Evolutionary conservation across 2,329 filamentous ascomycete species (phyloP), one percentile per base, ranked within the genome.

Genomic region (Monilinia laxa): DNA sequence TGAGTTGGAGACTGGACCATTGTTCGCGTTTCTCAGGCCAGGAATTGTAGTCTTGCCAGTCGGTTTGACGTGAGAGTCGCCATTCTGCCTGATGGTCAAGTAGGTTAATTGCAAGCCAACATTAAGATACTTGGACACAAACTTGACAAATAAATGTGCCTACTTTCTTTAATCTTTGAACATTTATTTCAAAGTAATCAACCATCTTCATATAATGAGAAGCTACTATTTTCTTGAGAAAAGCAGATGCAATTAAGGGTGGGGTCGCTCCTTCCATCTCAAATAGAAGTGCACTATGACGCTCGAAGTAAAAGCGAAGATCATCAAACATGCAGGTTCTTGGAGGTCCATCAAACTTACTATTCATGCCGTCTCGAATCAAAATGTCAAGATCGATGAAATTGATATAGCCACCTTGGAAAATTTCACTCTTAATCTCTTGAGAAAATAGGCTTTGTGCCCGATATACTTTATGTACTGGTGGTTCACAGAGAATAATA

Each of bases 271-370:
- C 38, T 42, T 31, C 28, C 49, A 45, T 55, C 20, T 56, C 52
- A 16, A 57, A 56, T n/a, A 64, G 40, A 35, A 56, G 47, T 14
- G 7, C n/a, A 31, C 58, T 28, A 52, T 67, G 56, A 52, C 40
- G 38, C 47, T 67, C 62, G n/a, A 67, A 67, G 28, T 67, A 69
- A 31, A 67, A 67, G 40, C 52, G 67, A 14, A 69, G 40, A 51
- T 67, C 68, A n/a, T 69, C 65, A 11, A 67, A 54, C 31, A 69
- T 25, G n/a, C 55, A 69, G n/a, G 53, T 69, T 38, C 65, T 62
- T 12, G 62, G 68, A 18, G 68, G 65, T 0, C 49, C 62, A 1
- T 63, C 47, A 18, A 35, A 56, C 57, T 40, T 18, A 31, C 23
- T n/a, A 14, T 25, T 57, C 40, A 35, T 4, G 3, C 23, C 42